Conservation (phyloP, 306 rosid genomes). For the Vicia sativa region DNA sequence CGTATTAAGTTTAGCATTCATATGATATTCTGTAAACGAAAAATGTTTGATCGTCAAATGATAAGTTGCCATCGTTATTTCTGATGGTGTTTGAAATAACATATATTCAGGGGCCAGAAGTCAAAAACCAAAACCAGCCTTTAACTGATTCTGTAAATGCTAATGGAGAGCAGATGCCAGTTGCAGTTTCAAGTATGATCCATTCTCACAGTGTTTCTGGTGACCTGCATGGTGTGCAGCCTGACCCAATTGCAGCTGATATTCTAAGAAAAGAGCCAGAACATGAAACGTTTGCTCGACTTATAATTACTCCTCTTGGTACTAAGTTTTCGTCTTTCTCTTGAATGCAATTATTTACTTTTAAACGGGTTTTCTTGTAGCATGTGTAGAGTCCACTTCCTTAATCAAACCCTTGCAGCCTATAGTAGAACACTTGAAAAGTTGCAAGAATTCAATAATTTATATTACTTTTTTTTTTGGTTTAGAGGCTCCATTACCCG, state of each 20-base stretch:
- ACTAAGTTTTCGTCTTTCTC: slow-evolving; percentile 28
- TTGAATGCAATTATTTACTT: slow-evolving; percentile 20
- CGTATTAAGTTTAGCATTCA: slow-evolving; percentile 18
- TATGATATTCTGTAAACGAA: neutral
- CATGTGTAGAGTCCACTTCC: slow-evolving; percentile 3
- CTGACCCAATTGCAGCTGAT: slow-evolving; percentile 91
- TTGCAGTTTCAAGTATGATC: slow-evolving; percentile 67
- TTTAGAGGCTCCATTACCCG: slow-evolving; percentile 83
- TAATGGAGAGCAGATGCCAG: slow-evolving; percentile 59
- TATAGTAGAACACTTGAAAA: neutral
- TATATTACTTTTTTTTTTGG: slow-evolving; percentile 5
- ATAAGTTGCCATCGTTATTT: neutral
- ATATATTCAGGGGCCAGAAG: slow-evolving; percentile 57
- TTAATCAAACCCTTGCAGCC: neutral
- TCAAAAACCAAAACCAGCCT: slow-evolving; percentile 47
- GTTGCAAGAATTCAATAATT: neutral
- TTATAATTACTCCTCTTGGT: slow-evolving; percentile 67
- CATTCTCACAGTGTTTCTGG: slow-evolving; percentile 82
- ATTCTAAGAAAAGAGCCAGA: slow-evolving; percentile 92
- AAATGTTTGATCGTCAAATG: neutral
- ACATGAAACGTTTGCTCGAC: slow-evolving; percentile 87
- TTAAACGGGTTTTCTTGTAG: slow-evolving; percentile 22
- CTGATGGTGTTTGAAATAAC: slow-evolving; percentile 13
- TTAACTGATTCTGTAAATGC: slow-evolving; percentile 57
- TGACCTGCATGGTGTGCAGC: slow-evolving; percentile 82